phyloP scores from a whole-genome alignment of 768 basidiomycete species.

The Russula olivacea region DNA sequence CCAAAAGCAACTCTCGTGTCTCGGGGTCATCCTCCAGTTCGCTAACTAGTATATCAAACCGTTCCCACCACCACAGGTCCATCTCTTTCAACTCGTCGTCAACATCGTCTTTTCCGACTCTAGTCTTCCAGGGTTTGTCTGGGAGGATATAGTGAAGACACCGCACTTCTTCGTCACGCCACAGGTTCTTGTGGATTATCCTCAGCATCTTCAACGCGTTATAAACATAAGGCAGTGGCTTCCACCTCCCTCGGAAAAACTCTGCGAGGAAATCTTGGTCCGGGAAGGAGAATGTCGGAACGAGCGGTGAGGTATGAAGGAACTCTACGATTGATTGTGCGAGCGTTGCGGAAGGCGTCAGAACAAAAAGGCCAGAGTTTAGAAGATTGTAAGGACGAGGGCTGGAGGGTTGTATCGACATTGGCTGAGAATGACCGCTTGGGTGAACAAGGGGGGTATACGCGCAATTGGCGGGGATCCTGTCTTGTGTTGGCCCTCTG shows the following conservation, averaged over 20 bases:
- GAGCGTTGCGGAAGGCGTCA: slow-evolving; percentile 62
- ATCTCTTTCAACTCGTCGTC: slow-evolving; percentile 47
- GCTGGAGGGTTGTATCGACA: slow-evolving; percentile 36
- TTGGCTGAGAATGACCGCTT: slow-evolving; percentile 43
- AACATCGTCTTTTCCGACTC: slow-evolving; percentile 38
- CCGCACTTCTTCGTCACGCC: slow-evolving; percentile 81
- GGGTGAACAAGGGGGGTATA: slow-evolving; percentile 52
- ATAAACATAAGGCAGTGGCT: slow-evolving; percentile 77
- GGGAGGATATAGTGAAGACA: slow-evolving; percentile 83
- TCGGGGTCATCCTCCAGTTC: slow-evolving; percentile 44
- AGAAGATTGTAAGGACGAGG: slow-evolving; percentile 78
- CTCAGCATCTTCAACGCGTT: slow-evolving; percentile 91
- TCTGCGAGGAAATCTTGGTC: slow-evolving; percentile 90
- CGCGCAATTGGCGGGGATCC: slow-evolving; percentile 91
- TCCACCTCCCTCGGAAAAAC: slow-evolving; percentile 74
- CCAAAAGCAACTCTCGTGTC: slow-evolving; percentile 46
- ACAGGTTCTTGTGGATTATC: slow-evolving; percentile 61
- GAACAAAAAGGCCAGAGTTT: slow-evolving; percentile 85
- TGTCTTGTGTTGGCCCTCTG: slow-evolving; percentile 1
- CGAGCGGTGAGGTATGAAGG: slow-evolving; percentile 49
- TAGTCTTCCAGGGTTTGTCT: slow-evolving; percentile 80
- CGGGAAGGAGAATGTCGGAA: slow-evolving; percentile 63
- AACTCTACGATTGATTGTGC: slow-evolving; percentile 49
- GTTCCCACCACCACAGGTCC: slow-evolving; percentile 80
- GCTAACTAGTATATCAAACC: slow-evolving; percentile 39